Percentiles rank a stretch among this genome's conserved stretches.
phyloP scores from a whole-genome alignment of 805 yeast species.

The Saturnispora besseyi region DNA sequence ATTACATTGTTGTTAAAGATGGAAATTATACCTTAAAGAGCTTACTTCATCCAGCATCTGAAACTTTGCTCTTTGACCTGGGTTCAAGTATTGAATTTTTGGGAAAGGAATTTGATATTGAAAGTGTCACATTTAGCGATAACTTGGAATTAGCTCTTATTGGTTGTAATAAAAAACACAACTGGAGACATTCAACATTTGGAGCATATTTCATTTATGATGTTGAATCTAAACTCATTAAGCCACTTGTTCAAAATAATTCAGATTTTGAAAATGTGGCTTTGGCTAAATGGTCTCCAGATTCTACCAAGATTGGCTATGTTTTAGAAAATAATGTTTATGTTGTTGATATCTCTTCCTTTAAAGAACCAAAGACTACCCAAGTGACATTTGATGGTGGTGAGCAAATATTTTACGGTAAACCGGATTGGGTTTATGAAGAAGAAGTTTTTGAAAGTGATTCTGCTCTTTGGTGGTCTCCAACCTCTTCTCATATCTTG shows the following conservation, averaged over 20 bases:
- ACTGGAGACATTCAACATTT: conserved; percentile 67
- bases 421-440: conserved; percentile 92
- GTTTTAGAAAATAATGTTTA: conserved; percentile 66
- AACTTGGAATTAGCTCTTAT: conserved; percentile 50
- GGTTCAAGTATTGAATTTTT: conserved; percentile 38
- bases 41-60: conserved; percentile 36
- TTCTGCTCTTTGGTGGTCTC: conserved; percentile 83
- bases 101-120: conserved; percentile 37
- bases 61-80: conserved; percentile 36
- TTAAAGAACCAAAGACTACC: conserved; percentile 20
- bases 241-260: conserved; percentile 17
- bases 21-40: conserved; percentile 48
- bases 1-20: conserved; percentile 45
- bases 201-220: conserved; percentile 58
- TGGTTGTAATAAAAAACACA: conserved; percentile 50
- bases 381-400: conserved; percentile 68
- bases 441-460: conserved; percentile 75
- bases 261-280: conserved; percentile 25
- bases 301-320: conserved; percentile 54
- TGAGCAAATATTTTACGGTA: conserved; percentile 66
- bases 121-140: conserved; percentile 55
- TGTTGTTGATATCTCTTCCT: conserved; percentile 32
- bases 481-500: conserved; percentile 54
- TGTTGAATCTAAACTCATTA: conserved; percentile 25
- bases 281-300: conserved; percentile 66